These are phyloP conservation scores for Sindora glabra DNA, from an alignment of 306 rosid species.

Conservation along the genomic window DNA sequence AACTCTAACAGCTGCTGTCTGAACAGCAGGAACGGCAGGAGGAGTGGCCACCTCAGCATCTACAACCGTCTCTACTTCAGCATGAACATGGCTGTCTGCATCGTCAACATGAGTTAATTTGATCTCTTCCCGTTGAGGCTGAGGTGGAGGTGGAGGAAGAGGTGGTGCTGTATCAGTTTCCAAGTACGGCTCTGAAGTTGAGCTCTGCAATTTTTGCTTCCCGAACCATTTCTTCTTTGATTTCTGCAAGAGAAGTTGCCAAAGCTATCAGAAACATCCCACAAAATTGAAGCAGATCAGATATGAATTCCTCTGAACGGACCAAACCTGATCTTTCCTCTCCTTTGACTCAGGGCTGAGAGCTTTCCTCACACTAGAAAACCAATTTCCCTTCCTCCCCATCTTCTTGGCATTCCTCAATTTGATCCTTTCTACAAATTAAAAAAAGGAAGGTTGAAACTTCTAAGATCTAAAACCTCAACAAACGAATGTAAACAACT, in stretches of 20 bases:
- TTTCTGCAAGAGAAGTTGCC: constrained; percentile 29
- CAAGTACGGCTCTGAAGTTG: constrained; percentile 30
- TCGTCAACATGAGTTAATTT: constrained; percentile 38
- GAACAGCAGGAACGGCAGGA: constrained; percentile 22
- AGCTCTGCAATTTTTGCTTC: constrained; percentile 53
- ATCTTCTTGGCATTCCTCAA: constrained; percentile 72
- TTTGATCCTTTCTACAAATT: constrained; percentile 29
- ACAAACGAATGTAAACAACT: constrained; percentile 6
- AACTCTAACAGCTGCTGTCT: constrained; percentile 25
- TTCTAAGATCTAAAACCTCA: constrained; percentile 21
- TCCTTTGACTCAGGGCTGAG: constrained; percentile 90
- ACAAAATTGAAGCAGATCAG: background rate
- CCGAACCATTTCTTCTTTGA: constrained; percentile 98
- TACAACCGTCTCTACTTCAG: constrained; percentile 26
- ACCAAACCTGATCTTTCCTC: constrained; percentile 56
- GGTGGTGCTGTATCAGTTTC: constrained; percentile 42
- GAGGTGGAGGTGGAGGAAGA: constrained; percentile 46
- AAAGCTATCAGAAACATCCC: constrained; percentile 12
- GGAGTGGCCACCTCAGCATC: constrained; percentile 20
- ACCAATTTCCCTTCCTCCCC: constrained; percentile 95
- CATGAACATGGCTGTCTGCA: constrained; percentile 38
- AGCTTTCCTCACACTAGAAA: constrained; percentile 89
- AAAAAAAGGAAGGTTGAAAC: constrained; percentile 4
- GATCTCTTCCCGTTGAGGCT: constrained; percentile 52
- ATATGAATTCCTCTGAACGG: background rate